A percentile compares a stretch with the other conserved stretches of the same genome.
These are phyloP conservation scores for Orbilia oligospora DNA, from an alignment of 2,329 filamentous ascomycete genomes.

Conservation along the genomic window DNA sequence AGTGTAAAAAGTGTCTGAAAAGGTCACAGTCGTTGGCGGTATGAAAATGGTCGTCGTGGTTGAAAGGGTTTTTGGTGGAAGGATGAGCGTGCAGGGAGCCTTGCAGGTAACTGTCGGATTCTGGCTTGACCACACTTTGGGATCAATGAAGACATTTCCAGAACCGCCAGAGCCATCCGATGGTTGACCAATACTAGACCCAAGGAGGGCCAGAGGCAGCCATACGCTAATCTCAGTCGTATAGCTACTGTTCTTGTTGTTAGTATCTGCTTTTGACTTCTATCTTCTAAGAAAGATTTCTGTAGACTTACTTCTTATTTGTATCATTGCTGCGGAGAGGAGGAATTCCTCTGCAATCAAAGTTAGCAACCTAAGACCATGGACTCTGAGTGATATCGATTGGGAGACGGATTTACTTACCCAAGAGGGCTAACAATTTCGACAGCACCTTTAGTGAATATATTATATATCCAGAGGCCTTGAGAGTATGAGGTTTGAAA, in stretches of 20 bases:
- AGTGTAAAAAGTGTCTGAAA: not conserved
- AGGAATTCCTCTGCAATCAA: constrained; percentile 1
- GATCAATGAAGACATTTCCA: constrained; percentile 20
- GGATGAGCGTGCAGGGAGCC: not conserved
- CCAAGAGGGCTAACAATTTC: constrained; percentile 22
- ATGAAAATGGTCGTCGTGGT: not conserved
- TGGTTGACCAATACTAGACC: constrained; percentile 20
- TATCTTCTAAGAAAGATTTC: not conserved
- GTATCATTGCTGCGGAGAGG: constrained; percentile 13
- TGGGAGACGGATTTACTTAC: too few relatives aligned
- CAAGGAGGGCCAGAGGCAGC: constrained; percentile 21
- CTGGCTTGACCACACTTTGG: constrained; percentile 4
- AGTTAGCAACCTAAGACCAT: not conserved
- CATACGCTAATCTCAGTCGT: constrained; percentile 24
- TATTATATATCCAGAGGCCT: constrained; percentile 30
- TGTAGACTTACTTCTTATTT: constrained; percentile 1
- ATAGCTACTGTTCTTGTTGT: constrained; percentile 34
- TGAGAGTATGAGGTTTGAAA: constrained; percentile 2
- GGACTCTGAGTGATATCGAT: too few relatives aligned
- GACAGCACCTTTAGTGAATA: constrained; percentile 23
- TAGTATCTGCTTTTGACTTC: constrained; percentile 15
- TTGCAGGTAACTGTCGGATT: constrained; percentile 8
- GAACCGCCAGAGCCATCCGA: constrained; percentile 13
- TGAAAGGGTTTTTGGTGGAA: not conserved
- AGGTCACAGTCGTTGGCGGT: not conserved